Evolutionary conservation across 345 rosid genomes (phyloP).

Genomic region (Camelina sativa): DNA sequence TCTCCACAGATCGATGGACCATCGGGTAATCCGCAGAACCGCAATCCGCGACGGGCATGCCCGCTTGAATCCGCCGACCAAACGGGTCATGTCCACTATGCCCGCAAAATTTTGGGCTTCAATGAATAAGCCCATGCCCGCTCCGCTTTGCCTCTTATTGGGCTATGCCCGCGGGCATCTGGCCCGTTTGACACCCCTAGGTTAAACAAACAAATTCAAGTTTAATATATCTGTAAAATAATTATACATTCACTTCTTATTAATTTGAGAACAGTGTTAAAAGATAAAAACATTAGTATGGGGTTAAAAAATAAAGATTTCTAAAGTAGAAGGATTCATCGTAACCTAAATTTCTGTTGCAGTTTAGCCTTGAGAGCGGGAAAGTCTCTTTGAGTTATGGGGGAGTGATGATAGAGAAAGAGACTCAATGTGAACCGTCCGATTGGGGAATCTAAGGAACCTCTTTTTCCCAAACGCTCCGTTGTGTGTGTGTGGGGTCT

Average conservation of each 20-base stretch:
- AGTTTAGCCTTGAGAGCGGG: constrained; percentile 43
- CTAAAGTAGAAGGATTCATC: neutral
- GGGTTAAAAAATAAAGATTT: neutral
- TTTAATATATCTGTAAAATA: too few species aligned
- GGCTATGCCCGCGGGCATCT: too few species aligned
- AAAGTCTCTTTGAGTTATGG: constrained; percentile 25
- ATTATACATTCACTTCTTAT: neutral
- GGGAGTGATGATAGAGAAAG: constrained; percentile 13
- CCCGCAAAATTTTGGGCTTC: too few species aligned
- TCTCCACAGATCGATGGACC: too few species aligned
- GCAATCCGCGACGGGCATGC: too few species aligned
- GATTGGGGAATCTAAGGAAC: constrained; percentile 36
- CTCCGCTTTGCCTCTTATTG: too few species aligned
- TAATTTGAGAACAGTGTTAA: neutral
- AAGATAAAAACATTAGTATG: neutral
- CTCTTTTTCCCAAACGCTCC: constrained; percentile 36
- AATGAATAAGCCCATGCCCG: too few species aligned
- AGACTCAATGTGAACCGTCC: constrained; percentile 17
- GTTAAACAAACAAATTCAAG: too few species aligned
- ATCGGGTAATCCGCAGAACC: too few species aligned
- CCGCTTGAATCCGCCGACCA: too few species aligned
- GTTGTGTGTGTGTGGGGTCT: constrained; percentile 35
- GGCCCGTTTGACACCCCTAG: too few species aligned
- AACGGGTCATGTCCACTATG: too few species aligned
- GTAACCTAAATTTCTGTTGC: constrained; percentile 33